Evolutionary conservation across 495 filamentous ascomycete species (phyloP), one percentile per base, ranked within the genome.

Genomic region (Podospora sp.): DNA sequence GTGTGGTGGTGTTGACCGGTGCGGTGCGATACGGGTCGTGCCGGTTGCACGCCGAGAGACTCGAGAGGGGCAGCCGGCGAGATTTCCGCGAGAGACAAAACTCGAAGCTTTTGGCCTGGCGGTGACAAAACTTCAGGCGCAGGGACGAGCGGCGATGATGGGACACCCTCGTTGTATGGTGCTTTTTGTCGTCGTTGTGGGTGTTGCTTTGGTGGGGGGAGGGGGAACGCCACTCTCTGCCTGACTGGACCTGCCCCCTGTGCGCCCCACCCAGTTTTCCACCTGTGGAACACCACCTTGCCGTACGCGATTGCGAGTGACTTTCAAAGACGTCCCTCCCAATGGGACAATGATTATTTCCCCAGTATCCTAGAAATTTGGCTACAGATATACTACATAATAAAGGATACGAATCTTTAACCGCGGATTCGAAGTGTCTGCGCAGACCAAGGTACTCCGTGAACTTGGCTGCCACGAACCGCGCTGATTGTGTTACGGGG

Each of bases 121-220:
- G 29, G 29, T 3, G 29, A 33, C n/a, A 49, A 24, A 33, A 46
- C 18, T 22, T n/a, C n/a, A n/a, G 35, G n/a, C 18, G 60, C 60
- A 46, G 60, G 35, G 33, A 22, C 60, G 60, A 62, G 25, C n/a
- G 35, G 40, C 35, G 40, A 49, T 62, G 35, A 46, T 14, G 9
- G 16, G 12, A 46, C 14, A 11, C 40, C 40, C 40, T 46, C 16
- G 40, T 46, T 46, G 9, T 46, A 14, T 18, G 21, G 35, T 40
- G 40, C 21, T 46, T 62, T 62, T 62, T 62, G 60, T 35, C 9
- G 60, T 26, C 40, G 35, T 62, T 62, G 35, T 62, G 12, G 33
- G 26, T 62, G 60, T 46, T 60, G 60, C 35, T 21, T 62, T 62
- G 36, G 59, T 26, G 20, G 63, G 18, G 52, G 61, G 40, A 24